Base-by-base conservation (phyloP, 1,284 basidiomycete species). In the Malassezia cuniculi region DNA sequence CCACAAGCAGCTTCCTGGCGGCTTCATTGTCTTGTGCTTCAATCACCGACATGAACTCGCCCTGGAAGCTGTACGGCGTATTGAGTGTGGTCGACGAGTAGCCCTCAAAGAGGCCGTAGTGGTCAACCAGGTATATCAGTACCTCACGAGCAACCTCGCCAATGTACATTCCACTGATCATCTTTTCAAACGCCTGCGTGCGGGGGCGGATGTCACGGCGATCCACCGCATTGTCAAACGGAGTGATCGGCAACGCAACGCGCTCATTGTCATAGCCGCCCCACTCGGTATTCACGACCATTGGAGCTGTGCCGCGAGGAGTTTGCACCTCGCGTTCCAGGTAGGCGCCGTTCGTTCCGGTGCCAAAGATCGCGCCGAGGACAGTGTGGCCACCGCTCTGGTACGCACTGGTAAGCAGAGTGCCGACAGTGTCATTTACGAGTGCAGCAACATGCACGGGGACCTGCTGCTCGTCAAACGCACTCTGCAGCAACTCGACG, bases 151-250 rank as follows among this genome's bases (percentile, higher is more conserved):
- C 77, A 52, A 95, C 78, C 70, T 97, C 90, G 43, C 90, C 90
- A 27, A 95, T 78, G 69, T 97, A 95, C 89, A 97, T 95, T 46
- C 93, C 93, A 3, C 86, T 93, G 53, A 97, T 84, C 73, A 94
- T 86, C 72, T 97, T 97, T 69, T 97, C 93, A 62, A 89, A 97
- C 2, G 82, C 81, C 69, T 97, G 90, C 65, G 80, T 84, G 37
- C 79, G 75, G 36, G 87, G 86, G 61, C 95, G 94, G 69, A 95
- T 94, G 34, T 82, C 85, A 61, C 82, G 77, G 39, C 93, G 79
- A 68, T 97, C 90, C 16, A 95, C 73, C 54, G 81, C 78, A 71
- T 85, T 89, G 70, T 97, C 90, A 59, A 79, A 94, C n/a, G 82
- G 78, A 0, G 90, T 94, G 6, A 80, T 77, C 4, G 86, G 89